Evolutionary conservation across 257 asterid genomes (phyloP).

Genomic region (Cynanchum wilfordii): DNA sequence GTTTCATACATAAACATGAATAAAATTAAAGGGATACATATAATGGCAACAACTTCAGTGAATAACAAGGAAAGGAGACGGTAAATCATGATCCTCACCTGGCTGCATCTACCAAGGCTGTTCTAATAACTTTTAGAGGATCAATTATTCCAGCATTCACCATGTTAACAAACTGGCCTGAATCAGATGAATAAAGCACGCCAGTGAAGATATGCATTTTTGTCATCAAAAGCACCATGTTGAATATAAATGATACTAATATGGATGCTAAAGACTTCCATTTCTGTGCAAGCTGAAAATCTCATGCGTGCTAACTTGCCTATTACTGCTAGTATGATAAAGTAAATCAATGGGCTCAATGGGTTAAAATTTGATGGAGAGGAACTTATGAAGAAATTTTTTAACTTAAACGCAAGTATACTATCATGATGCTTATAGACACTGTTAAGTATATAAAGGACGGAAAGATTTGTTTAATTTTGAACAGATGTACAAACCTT

Average conservation of each 20-base stretch:
- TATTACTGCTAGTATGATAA: background rate
- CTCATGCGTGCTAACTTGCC: background rate
- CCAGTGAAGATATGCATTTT: background rate
- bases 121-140: constrained; percentile 72
- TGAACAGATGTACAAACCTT: constrained; percentile 44
- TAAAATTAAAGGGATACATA: background rate
- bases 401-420: background rate
- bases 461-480: constrained; percentile 5
- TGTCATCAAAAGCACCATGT: background rate
- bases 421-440: background rate
- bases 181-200: constrained; percentile 6
- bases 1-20: constrained; percentile 8
- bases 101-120: constrained; percentile 75
- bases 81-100: constrained; percentile 37
- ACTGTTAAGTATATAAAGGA: background rate
- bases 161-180: constrained; percentile 73
- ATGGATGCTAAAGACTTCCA: background rate
- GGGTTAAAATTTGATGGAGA: background rate
- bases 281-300: background rate
- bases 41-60: background rate
- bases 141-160: constrained; percentile 78
- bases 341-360: background rate
- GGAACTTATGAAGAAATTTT: too few species aligned
- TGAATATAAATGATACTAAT: background rate
- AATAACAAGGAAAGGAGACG: background rate